A percentile compares a stretch with the other conserved stretches of the same genome.
These are phyloP conservation scores for Alnus glutinosa DNA, from an alignment of 306 rosid genomes.

Conservation along the genomic window DNA sequence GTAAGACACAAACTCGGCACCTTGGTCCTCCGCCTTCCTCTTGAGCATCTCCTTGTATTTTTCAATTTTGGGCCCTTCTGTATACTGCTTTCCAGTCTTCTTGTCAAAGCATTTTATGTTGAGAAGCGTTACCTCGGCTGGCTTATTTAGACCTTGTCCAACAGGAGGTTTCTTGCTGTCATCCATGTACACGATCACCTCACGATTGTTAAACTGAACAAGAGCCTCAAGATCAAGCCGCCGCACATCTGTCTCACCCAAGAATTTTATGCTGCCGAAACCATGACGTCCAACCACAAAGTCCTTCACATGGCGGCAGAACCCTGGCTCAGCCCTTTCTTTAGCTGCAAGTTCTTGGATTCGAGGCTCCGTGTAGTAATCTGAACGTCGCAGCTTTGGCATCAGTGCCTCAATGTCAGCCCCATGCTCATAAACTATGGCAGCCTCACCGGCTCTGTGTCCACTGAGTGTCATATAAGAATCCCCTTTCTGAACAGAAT, in stretches of 20 bases:
- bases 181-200: constrained; percentile 91
- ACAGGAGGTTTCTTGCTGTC: constrained; percentile 92
- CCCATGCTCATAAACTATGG: constrained; percentile 94
- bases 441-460: constrained; percentile 98
- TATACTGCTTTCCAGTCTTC: constrained; percentile 67
- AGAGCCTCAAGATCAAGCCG: constrained; percentile 88
- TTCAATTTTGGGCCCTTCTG: constrained; percentile 76
- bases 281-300: constrained; percentile 93
- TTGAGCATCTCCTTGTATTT: constrained; percentile 89
- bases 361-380: constrained; percentile 87
- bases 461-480: constrained; percentile 79
- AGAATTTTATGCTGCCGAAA: constrained; percentile 84
- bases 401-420: constrained; percentile 93
- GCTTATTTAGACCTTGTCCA: constrained; percentile 97
- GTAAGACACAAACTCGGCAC: constrained; percentile 79
- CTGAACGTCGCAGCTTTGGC: constrained; percentile 92
- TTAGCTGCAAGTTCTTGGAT: constrained; percentile 94
- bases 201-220: constrained; percentile 86
- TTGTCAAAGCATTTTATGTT: constrained; percentile 84
- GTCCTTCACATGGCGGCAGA: constrained; percentile 78
- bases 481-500: constrained; percentile 55
- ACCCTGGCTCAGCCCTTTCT: constrained; percentile 96
- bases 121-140: constrained; percentile 94
- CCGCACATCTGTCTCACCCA: constrained; percentile 88
- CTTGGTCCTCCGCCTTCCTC: constrained; percentile 91